These are phyloP conservation scores for Solanum medicagineum DNA, from an alignment of 257 asterid genomes.

Conservation along the genomic window DNA sequence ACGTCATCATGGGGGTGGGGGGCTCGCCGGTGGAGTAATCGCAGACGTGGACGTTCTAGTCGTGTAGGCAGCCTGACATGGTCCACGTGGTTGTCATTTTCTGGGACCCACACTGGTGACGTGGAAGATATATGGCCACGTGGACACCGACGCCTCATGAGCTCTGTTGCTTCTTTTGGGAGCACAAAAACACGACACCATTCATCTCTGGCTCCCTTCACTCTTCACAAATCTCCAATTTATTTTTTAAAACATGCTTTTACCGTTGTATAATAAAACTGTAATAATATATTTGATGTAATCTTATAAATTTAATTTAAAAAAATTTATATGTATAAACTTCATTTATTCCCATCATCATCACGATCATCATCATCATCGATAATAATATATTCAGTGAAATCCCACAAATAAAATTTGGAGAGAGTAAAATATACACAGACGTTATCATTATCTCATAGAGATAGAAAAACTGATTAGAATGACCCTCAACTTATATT, in stretches of 20 bases:
- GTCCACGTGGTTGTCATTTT: slow-evolving; percentile 37
- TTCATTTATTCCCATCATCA: no score
- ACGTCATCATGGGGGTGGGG: background rate
- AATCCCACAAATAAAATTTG: no score
- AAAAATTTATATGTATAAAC: no score
- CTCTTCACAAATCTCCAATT: background rate
- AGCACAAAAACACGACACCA: slow-evolving; percentile 16
- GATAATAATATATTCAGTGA: no score
- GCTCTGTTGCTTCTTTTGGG: slow-evolving; percentile 7
- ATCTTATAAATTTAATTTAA: no score
- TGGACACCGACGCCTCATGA: slow-evolving; percentile 15
- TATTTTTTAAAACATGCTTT: background rate
- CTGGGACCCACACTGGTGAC: slow-evolving; percentile 11
- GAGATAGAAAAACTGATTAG: no score
- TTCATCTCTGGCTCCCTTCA: slow-evolving; percentile 1
- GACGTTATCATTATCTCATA: no score
- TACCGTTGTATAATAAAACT: no score
- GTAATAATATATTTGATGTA: no score
- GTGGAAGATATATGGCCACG: slow-evolving; percentile 18
- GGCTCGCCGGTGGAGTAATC: background rate
- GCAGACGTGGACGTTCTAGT: slow-evolving; percentile 12
- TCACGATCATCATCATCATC: no score
- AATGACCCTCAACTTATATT: no score
- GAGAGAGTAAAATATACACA: no score
- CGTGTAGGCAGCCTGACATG: background rate